phyloP scores from a whole-genome alignment of 2,329 filamentous ascomycete species.

The Colletotrichum somersetense region DNA sequence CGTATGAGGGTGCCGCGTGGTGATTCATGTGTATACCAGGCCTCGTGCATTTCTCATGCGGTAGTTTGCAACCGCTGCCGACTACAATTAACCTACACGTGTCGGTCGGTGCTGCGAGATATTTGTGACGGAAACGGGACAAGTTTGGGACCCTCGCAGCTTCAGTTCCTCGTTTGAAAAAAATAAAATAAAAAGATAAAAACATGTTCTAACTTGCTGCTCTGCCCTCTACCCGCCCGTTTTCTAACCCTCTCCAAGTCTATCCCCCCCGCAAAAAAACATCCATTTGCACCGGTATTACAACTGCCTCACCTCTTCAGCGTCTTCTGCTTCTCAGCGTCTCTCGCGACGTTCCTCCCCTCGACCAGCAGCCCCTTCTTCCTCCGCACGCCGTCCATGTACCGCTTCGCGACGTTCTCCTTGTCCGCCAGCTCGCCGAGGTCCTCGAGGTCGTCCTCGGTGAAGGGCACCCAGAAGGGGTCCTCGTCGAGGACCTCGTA shows the following conservation, averaged over 20 bases:
- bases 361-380: conserved; percentile 91
- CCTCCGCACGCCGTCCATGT: conserved; percentile 89
- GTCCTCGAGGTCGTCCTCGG: conserved; percentile 96
- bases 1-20: neutral
- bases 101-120: neutral
- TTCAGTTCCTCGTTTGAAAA: neutral
- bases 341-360: conserved; percentile 80
- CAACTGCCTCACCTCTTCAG: conserved; percentile 70
- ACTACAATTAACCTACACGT: neutral
- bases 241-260: neutral
- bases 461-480: conserved; percentile 97
- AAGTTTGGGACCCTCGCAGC: no score
- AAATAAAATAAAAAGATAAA: neutral
- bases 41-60: neutral
- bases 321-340: conserved; percentile 92
- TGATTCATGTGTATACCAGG: neutral
- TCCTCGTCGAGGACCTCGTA: conserved; percentile 96
- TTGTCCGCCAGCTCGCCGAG: conserved; percentile 91
- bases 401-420: conserved; percentile 96
- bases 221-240: neutral
- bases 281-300: neutral
- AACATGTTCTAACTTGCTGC: neutral
- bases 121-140: neutral
- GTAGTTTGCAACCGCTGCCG: neutral
- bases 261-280: no score